A percentile compares a stretch with the other conserved stretches of the same genome.
Conservation (phyloP, 2,329 filamentous ascomycete species). For the Colletotrichum eremochloae region DNA sequence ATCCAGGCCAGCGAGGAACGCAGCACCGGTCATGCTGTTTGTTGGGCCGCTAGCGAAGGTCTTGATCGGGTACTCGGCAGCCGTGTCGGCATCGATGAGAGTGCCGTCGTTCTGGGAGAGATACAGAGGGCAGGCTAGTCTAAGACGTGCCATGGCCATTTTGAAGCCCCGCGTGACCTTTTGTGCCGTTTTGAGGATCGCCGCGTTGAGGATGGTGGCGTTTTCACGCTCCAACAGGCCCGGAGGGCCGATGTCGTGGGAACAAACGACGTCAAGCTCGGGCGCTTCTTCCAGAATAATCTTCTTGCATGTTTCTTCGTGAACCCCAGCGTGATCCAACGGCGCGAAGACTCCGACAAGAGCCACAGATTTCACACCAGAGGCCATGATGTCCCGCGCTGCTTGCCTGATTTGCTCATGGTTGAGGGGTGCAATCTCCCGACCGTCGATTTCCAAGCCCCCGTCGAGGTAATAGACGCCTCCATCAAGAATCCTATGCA, state of each 20-base stretch:
- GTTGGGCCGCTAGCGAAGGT: conserved; percentile 68
- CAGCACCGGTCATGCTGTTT: conserved; percentile 67
- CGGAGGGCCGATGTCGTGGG: conserved; percentile 58
- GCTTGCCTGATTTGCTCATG: conserved; percentile 53
- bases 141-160: conserved; percentile 58
- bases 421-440: conserved; percentile 57
- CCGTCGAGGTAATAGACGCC: conserved; percentile 58
- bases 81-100: conserved; percentile 60
- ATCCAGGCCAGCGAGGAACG: conserved; percentile 65
- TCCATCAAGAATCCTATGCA: conserved; percentile 58
- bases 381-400: conserved; percentile 50
- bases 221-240: conserved; percentile 64
- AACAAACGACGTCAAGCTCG: conserved; percentile 56
- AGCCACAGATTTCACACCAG: conserved; percentile 55
- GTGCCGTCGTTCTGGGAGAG: conserved; percentile 69
- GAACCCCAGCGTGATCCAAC: conserved; percentile 55
- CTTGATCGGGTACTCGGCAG: conserved; percentile 63
- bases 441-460: conserved; percentile 62
- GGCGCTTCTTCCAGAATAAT: conserved; percentile 55
- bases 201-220: conserved; percentile 67
- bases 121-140: conserved; percentile 59
- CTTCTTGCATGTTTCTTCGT: conserved; percentile 58
- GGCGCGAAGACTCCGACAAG: conserved; percentile 62
- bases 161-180: conserved; percentile 62
- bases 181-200: conserved; percentile 62